A percentile compares a stretch with the other conserved stretches of the same genome.
Evolutionary conservation across 1,139 yeast species (phyloP).

Genomic region (Candida buenavistaensis): DNA sequence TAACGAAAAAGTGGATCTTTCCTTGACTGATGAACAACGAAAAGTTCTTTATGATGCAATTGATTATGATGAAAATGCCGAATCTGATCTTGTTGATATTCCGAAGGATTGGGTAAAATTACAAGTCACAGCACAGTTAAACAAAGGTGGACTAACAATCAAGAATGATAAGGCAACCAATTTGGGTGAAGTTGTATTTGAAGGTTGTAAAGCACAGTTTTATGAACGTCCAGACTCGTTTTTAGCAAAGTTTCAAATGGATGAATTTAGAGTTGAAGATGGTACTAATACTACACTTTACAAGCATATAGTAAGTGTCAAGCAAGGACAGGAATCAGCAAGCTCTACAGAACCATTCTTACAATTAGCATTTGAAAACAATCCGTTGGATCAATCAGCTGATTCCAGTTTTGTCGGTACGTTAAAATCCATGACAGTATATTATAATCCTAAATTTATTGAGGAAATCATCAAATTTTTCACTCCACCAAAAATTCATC

Average conservation of each 20-base stretch:
- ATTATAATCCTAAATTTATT: slow-evolving; percentile 79
- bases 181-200: slow-evolving; percentile 78
- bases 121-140: slow-evolving; percentile 66
- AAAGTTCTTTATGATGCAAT: slow-evolving; percentile 91
- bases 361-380: slow-evolving; percentile 76
- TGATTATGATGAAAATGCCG: slow-evolving; percentile 77
- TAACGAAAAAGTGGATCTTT: slow-evolving; percentile 29
- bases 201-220: slow-evolving; percentile 75
- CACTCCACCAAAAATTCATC: slow-evolving; percentile 81
- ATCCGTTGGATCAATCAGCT: slow-evolving; percentile 82
- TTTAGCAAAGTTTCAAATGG: slow-evolving; percentile 67
- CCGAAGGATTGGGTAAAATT: slow-evolving; percentile 74
- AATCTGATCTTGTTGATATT: slow-evolving; percentile 56
- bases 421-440: slow-evolving; percentile 83
- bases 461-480: slow-evolving; percentile 76
- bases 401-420: slow-evolving; percentile 76
- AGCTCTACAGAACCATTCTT: slow-evolving; percentile 59
- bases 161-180: slow-evolving; percentile 42
- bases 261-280: slow-evolving; percentile 84
- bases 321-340: slow-evolving; percentile 37
- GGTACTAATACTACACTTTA: slow-evolving; percentile 74
- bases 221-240: slow-evolving; percentile 81
- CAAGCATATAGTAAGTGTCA: slow-evolving; percentile 87
- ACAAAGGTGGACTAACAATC: slow-evolving; percentile 75
- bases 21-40: slow-evolving; percentile 62